Conservation (phyloP, 192 early-diverging fungal genomes). For the Backusella liffmaniae region DNA sequence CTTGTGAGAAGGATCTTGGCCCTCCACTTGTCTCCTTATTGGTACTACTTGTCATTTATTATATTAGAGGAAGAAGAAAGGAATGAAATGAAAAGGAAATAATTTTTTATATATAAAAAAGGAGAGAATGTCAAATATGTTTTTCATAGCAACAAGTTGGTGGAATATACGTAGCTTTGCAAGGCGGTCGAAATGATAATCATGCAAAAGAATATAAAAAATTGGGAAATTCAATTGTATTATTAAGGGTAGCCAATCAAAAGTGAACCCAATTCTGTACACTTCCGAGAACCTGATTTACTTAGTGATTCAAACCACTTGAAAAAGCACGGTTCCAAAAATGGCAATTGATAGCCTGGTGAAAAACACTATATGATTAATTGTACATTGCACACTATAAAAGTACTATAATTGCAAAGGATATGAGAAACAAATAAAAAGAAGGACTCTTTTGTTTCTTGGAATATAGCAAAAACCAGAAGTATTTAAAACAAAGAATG, state of each 20-base stretch:
- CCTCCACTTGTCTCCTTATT: neutral
- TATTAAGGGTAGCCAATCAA: neutral
- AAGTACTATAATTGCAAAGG: neutral
- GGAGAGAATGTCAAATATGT: constrained; percentile 7
- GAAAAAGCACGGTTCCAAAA: neutral
- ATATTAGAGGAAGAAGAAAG: neutral
- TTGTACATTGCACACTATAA: neutral
- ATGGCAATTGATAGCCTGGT: neutral
- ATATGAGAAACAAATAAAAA: neutral
- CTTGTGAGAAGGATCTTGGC: neutral
- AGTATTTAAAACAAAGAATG: neutral
- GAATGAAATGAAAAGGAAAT: constrained; percentile 2
- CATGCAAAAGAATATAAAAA: neutral
- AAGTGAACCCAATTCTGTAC: neutral
- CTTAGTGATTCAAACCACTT: neutral
- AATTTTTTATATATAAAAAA: neutral
- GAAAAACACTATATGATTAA: neutral
- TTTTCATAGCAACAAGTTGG: neutral
- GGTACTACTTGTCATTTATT: constrained; percentile 3
- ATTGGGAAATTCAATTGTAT: neutral
- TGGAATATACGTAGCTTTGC: neutral
- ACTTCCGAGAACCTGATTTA: neutral
- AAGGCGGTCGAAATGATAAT: neutral
- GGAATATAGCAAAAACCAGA: neutral
- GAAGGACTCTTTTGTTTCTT: neutral